These are phyloP conservation scores for Xylaria sp. DNA, from an alignment of 495 filamentous ascomycete genomes.

Conservation along the genomic window DNA sequence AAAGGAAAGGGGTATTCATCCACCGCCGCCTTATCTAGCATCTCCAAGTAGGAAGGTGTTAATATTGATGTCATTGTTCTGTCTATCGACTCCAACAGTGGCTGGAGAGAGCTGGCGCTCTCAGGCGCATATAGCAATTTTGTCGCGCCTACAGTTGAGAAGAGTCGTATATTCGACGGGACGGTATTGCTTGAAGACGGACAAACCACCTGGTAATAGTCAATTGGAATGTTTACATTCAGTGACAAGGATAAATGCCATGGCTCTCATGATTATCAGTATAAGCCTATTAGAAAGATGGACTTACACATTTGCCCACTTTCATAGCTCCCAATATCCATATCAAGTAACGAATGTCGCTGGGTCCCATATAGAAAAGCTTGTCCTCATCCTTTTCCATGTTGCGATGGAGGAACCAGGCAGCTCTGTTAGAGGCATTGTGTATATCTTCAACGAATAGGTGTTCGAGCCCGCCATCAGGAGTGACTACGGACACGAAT, in stretches of 20 bases:
- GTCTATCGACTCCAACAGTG: neutral
- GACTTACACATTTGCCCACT: constrained; percentile 32
- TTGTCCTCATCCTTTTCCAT: constrained; percentile 1
- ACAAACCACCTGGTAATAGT: constrained; percentile 1
- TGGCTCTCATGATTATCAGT: no score
- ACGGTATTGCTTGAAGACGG: constrained; percentile 27
- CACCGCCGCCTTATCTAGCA: constrained; percentile 31
- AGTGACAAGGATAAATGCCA: neutral
- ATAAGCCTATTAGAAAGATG: neutral
- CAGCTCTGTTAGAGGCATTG: constrained; percentile 26
- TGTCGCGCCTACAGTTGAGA: constrained; percentile 22
- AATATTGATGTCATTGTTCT: constrained; percentile 15
- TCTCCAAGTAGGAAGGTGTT: constrained; percentile 25
- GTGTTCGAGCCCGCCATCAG: constrained; percentile 23
- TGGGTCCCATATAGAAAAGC: constrained; percentile 47
- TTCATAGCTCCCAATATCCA: constrained; percentile 48
- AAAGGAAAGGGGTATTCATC: constrained; percentile 36
- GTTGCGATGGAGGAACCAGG: constrained; percentile 20
- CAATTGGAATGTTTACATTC: neutral
- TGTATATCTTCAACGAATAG: constrained; percentile 16
- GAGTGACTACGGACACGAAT: constrained; percentile 19
- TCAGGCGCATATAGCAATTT: constrained; percentile 21
- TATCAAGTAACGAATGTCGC: constrained; percentile 51
- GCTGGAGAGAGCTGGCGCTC: constrained; percentile 3
- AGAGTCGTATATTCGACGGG: constrained; percentile 18